phyloP scores from a whole-genome alignment of 164 flowering plant genomes.

The Chloranthus sessilifolius region DNA sequence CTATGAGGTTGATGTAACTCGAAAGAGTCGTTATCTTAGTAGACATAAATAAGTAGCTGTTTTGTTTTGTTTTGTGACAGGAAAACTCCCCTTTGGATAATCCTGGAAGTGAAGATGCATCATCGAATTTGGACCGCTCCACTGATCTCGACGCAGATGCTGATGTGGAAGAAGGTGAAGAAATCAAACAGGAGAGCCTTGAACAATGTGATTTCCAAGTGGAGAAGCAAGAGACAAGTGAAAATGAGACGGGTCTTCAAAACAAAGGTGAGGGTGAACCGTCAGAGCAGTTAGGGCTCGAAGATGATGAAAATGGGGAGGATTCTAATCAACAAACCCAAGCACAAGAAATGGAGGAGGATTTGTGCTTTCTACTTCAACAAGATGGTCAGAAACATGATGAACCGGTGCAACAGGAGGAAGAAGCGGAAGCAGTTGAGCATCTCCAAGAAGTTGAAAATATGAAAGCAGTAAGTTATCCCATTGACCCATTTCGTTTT shows the following conservation, averaged over 20 bases:
- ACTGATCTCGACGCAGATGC: conserved; percentile 44
- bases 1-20: too few species aligned
- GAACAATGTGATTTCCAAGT: conserved; percentile 18
- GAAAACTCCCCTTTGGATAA: conserved; percentile 41
- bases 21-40: too few species aligned
- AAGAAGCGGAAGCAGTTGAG: conserved; percentile 26
- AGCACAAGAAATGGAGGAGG: conserved; percentile 18
- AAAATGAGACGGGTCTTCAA: conserved; percentile 27
- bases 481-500: background rate
- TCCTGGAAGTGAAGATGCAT: conserved; percentile 53
- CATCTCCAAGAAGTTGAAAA: conserved; percentile 27
- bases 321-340: conserved; percentile 25
- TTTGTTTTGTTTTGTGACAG: conserved; percentile 23
- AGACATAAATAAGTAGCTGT: too few species aligned
- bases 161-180: conserved; percentile 44
- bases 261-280: conserved; percentile 25
- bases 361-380: conserved; percentile 12
- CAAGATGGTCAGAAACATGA: conserved; percentile 21
- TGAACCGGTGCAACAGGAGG: conserved; percentile 21
- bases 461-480: conserved; percentile 21
- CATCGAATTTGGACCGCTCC: conserved; percentile 53
- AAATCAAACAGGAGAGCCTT: conserved; percentile 25
- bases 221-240: conserved; percentile 27
- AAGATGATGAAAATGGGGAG: conserved; percentile 28
- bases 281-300: conserved; percentile 23